These are phyloP conservation scores for Pseudoscleropodium purum DNA, from an alignment of 225 moss, liverwort and hornwort species.

Conservation along the genomic window DNA sequence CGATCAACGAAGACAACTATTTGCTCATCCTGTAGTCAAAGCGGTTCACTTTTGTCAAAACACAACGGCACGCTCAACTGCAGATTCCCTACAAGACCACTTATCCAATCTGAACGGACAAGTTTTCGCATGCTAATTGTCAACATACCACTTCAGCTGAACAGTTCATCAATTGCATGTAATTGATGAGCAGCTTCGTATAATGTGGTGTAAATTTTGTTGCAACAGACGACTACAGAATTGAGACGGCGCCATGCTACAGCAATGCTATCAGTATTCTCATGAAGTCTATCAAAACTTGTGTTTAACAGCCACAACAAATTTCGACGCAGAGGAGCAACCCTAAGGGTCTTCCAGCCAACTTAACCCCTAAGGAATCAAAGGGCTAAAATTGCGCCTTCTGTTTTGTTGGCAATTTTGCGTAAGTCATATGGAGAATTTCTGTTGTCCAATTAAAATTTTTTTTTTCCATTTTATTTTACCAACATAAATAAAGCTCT, in stretches of 20 bases:
- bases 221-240: background rate
- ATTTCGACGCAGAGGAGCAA: background rate
- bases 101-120: background rate
- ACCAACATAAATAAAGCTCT: background rate
- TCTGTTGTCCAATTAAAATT: background rate
- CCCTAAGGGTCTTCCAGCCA: background rate
- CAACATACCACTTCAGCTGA: background rate
- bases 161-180: background rate
- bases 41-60: background rate
- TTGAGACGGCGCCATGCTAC: background rate
- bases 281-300: background rate
- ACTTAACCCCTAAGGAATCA: too few relatives aligned
- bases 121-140: background rate
- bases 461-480: background rate
- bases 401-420: too few relatives aligned
- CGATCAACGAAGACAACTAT: conserved; percentile 75
- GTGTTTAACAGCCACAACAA: background rate
- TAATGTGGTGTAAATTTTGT: background rate
- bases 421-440: background rate
- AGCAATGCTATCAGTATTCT: background rate
- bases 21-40: conserved; percentile 62
- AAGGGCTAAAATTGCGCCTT: background rate
- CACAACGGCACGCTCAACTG: background rate
- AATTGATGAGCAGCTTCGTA: background rate
- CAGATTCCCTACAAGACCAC: background rate